These are phyloP conservation scores for Golubevia pallescens DNA, from an alignment of 1,284 basidiomycete genomes.

Conservation along the genomic window DNA sequence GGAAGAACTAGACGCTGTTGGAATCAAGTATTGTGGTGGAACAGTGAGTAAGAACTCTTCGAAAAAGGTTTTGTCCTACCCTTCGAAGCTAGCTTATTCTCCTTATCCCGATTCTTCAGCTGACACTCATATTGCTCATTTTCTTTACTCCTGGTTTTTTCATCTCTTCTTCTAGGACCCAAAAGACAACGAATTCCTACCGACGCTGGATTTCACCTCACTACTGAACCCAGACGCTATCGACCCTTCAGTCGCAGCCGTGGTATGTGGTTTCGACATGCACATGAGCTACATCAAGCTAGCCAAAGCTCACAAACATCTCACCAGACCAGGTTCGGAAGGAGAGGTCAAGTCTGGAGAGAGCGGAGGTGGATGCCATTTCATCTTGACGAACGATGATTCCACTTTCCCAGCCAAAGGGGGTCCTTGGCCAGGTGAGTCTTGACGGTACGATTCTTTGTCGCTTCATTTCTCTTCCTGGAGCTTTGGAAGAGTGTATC, in stretches of 20 bases:
- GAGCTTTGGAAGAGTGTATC: no score
- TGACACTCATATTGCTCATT: background rate
- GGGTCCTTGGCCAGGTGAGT: constrained; percentile 81
- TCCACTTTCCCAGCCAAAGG: constrained; percentile 82
- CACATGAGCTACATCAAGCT: constrained; percentile 88
- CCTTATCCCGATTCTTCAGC: background rate
- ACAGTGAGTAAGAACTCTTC: constrained; percentile 74
- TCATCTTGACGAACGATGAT: constrained; percentile 92
- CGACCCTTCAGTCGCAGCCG: constrained; percentile 85
- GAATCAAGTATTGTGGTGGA: constrained; percentile 80
- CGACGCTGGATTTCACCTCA: constrained; percentile 75
- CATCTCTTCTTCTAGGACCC: constrained; percentile 80
- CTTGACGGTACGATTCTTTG: no score
- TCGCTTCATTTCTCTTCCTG: no score
- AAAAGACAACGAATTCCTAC: constrained; percentile 77
- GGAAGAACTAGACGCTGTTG: constrained; percentile 85
- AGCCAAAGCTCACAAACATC: constrained; percentile 89
- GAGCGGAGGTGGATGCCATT: constrained; percentile 78
- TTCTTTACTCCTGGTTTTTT: background rate
- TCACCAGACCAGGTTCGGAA: constrained; percentile 65
- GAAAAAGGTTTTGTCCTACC: no score
- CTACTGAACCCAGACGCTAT: constrained; percentile 66
- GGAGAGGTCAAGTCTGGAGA: constrained; percentile 59
- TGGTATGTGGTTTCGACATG: constrained; percentile 82
- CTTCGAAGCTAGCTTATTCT: constrained; percentile 3